These are phyloP conservation scores for Pichia sp. DNA, from an alignment of 1,139 yeast species.

Conservation along the genomic window DNA sequence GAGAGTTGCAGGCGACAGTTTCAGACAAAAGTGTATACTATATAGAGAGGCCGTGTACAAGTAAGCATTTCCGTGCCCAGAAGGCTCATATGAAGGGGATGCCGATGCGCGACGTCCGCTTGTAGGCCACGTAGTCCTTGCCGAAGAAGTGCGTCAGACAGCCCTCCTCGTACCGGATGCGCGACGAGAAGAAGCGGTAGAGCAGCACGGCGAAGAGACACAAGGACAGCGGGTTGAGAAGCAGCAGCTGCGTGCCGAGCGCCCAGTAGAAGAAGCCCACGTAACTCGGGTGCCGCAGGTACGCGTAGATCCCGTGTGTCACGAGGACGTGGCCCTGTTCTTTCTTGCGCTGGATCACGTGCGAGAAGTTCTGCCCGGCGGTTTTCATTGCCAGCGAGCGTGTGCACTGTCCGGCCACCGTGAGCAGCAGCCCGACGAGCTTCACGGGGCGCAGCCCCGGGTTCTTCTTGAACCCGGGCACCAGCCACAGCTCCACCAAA, in stretches of 20 bases:
- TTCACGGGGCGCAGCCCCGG: conserved; percentile 6
- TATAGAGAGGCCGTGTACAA: too few species aligned
- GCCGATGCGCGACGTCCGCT: conserved; percentile 44
- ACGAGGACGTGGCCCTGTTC: conserved; percentile 58
- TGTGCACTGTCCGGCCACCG: conserved; percentile 53
- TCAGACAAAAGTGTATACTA: too few species aligned
- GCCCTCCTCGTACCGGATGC: conserved; percentile 70
- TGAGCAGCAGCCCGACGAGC: conserved; percentile 43
- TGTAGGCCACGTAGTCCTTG: conserved; percentile 53
- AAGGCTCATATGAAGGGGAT: conserved; percentile 51
- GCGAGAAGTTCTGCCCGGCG: conserved; percentile 86
- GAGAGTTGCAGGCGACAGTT: too few species aligned
- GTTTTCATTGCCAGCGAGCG: conserved; percentile 81
- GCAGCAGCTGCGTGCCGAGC: conserved; percentile 69
- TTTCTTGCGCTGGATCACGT: conserved; percentile 57
- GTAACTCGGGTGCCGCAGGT: conserved; percentile 83
- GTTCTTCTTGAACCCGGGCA: conserved; percentile 32
- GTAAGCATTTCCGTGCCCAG: too few species aligned
- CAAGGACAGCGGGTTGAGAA: conserved; percentile 58
- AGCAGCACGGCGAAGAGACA: conserved; percentile 46
- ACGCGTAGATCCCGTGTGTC: conserved; percentile 64
- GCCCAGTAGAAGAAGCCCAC: conserved; percentile 95
- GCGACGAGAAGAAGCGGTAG: conserved; percentile 59
- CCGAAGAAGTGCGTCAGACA: conserved; percentile 67
- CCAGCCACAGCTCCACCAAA: conserved; percentile 35